Evolutionary conservation across 805 yeast species (phyloP).

Genomic region (Spathaspora gorwiae): DNA sequence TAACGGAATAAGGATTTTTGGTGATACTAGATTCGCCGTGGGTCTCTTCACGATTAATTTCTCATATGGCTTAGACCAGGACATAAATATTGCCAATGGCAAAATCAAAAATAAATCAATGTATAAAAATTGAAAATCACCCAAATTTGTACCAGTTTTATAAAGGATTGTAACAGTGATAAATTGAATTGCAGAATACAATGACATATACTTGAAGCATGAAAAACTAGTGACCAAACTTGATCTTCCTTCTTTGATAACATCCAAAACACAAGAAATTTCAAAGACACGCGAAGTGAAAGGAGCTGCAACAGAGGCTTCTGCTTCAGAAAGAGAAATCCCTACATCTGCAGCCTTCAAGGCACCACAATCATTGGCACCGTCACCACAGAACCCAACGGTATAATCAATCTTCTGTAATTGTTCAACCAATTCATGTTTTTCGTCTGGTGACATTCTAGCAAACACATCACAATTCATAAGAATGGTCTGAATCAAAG

Average conservation of each 20-base stretch:
- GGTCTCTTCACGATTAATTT: constrained; percentile 70
- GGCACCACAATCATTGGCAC: constrained; percentile 99
- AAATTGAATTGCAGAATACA: constrained; percentile 95
- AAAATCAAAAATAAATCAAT: constrained; percentile 86
- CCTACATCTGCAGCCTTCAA: constrained; percentile 97
- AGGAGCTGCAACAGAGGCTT: constrained; percentile 98
- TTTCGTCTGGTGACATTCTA: constrained; percentile 98
- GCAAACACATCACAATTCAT: constrained; percentile 80
- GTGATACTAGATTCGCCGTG: constrained; percentile 87
- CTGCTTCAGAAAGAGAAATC: constrained; percentile 92
- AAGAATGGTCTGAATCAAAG: constrained; percentile 50
- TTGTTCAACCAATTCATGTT: constrained; percentile 89
- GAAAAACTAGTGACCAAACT: constrained; percentile 92
- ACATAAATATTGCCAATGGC: constrained; percentile 95
- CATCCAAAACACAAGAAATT: constrained; percentile 86
- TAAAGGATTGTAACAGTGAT: constrained; percentile 81
- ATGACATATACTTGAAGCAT: constrained; percentile 96
- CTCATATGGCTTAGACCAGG: constrained; percentile 85
- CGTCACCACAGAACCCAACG: constrained; percentile 98
- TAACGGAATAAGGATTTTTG: constrained; percentile 79
- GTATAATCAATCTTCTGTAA: constrained; percentile 82
- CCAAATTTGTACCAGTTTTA: constrained; percentile 84
- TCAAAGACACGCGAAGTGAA: constrained; percentile 89
- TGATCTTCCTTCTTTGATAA: constrained; percentile 91
- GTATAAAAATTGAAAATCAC: constrained; percentile 94